Evolutionary conservation across 352 stramenopile genomes (phyloP), one percentile per base, ranked within the genome.

Genomic region (Phytopythium cucurbitacearum): DNA sequence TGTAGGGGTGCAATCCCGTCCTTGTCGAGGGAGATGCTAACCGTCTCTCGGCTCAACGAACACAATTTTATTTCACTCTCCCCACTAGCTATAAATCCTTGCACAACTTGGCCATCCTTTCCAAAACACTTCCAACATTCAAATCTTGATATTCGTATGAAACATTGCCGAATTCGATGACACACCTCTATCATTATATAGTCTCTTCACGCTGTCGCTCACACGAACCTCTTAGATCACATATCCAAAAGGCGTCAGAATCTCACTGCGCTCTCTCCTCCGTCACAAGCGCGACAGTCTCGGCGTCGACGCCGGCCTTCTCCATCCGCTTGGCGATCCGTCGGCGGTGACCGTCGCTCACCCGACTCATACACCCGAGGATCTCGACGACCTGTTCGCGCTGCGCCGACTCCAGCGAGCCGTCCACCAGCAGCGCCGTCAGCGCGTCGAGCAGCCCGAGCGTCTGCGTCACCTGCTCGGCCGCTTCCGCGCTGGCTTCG

Each of bases 11-110:
- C 75, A 91, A 88, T 96, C 86, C 84, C 86, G 86, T 96, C 84
- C 86, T 96, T 96, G 85, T 93, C 86, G 85, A 96, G 86, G 86
- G 84, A 95, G 86, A 96, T 96, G 86, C 86, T 96, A 96, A 96
- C 84, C 82, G 68, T 96, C 86, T 96, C 86, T 96, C 86, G 86
- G 84, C 79, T 96, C 86, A 96, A 94, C 86, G 84, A 93, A 96
- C 86, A 96, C 86, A 60, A 57, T n/a, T 0, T 37, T 0, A 0
- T 1, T 3, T 1, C 0, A 53, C 1, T 13, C 3, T 5, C 21
- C 21, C 21, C 21, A 28, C 21, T 39, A 37, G 7, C 7, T 65
- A 69, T 67, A 56, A 28, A 8, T 71, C 43, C 37, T 62, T 53
- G 45, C 5, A 54, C 11, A 8, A 28, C 0, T 61, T 77, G 48